Base-by-base conservation (phyloP, 164 flowering plant genomes). In the Santalum album region DNA sequence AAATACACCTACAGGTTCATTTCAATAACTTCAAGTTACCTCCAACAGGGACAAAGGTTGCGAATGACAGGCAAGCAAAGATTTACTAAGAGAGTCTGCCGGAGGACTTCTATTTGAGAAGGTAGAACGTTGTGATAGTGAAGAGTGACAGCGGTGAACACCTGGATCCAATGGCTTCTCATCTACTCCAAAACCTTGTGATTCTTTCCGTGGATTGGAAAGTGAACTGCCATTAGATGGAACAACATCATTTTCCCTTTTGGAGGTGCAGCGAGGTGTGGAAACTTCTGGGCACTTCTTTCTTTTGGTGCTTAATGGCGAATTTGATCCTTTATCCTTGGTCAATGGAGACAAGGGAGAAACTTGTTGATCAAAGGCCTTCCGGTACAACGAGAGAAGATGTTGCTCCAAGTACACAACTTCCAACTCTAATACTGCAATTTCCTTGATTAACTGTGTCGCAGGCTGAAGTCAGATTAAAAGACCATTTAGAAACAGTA, bases 41-140 rank as follows among this genome's bases (percentile, higher is more conserved):
- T 83, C 88, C 64, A 68, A 61, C 75, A 76, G 73, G 61, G 91
- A 83, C 67, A 82, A 71, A 12, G 96, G 96, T 66, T 92, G 96
- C 23, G 99, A 92, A 65, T 89, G 90, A 62, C 91, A 87, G 22
- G 82, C 68, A 34, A 83, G 80, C 18, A 85, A 29, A 42, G 84
- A 67, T 66, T 68, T 78, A 20, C 47, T 74, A 38, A 76, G 51
- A 40, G 65, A 57, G 16, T 87, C 90, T 10, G 78, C 77, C 54
- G 80, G 79, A 59, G 88, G 77, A 54, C 66, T 52, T 73, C 72
- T 77, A 21, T 63, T 56, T 35, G 71, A 26, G 65, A 72, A 68
- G 40, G 70, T 63, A 20, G 95, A 69, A 25, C 62, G 81, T 23
- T 80, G 90, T 29, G 90, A 83, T 20, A 89, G 62, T 17, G 83